Evolutionary conservation across 2,329 filamentous ascomycete genomes (phyloP).

Genomic region (Cladosporium sp.): DNA sequence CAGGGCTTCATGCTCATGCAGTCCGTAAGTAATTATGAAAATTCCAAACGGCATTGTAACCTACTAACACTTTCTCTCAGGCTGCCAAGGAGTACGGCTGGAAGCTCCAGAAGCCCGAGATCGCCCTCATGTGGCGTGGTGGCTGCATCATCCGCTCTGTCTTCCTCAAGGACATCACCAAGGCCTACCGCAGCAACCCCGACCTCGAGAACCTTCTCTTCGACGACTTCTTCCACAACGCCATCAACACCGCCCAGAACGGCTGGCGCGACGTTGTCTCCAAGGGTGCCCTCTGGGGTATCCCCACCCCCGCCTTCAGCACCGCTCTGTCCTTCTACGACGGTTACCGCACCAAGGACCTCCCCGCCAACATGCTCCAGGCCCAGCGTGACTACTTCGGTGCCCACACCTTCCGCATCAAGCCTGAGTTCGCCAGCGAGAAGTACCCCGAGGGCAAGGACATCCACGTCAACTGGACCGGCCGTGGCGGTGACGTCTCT

Average conservation of each 20-base stretch:
- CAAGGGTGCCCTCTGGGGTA: conserved; percentile 90
- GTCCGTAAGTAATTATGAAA: conserved; percentile 63
- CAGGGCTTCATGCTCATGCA: conserved; percentile 99
- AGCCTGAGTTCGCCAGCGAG: conserved; percentile 53
- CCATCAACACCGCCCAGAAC: conserved; percentile 89
- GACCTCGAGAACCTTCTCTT: conserved; percentile 98
- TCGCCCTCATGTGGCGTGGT: conserved; percentile 99
- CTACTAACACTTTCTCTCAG: conserved; percentile 51
- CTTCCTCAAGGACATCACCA: conserved; percentile 99
- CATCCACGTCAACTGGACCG: conserved; percentile 99
- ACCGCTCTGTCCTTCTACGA: conserved; percentile 98
- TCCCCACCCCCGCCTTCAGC: conserved; percentile 94
- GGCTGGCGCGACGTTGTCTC: conserved; percentile 90
- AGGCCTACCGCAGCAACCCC: conserved; percentile 90
- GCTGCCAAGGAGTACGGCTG: conserved; percentile 93
- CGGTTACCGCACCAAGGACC: conserved; percentile 94
- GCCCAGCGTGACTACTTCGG: conserved; percentile 99
- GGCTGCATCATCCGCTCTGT: conserved; percentile 99
- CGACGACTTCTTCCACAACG: conserved; percentile 99
- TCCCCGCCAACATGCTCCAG: conserved; percentile 97
- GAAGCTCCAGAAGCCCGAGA: conserved; percentile 99
- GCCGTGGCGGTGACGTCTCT: conserved; percentile 93
- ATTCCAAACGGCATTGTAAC: background rate
- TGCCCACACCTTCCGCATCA: conserved; percentile 57
- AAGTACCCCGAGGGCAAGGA: conserved; percentile 82